phyloP scores from a whole-genome alignment of 106 monocot genomes.

The Triglochin maritima region DNA sequence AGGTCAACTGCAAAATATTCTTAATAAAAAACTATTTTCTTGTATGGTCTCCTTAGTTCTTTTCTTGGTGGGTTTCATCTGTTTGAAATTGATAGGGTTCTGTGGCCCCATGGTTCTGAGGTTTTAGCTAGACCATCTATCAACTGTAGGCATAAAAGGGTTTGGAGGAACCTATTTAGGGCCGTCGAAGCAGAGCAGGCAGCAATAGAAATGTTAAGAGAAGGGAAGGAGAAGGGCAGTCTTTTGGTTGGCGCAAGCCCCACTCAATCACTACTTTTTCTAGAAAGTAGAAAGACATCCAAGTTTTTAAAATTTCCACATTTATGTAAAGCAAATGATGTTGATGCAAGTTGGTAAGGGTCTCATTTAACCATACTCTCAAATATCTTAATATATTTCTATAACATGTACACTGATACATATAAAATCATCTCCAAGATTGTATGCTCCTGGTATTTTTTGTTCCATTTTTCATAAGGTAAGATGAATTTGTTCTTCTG shows the following conservation, averaged over 20 bases:
- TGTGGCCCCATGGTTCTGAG: slow-evolving; percentile 56
- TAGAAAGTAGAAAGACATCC: slow-evolving; percentile 15
- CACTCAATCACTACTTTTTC: slow-evolving; percentile 30
- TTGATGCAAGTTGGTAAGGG: slow-evolving; percentile 46
- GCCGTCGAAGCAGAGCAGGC: slow-evolving; percentile 43
- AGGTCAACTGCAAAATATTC: too few relatives aligned
- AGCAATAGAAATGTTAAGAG: slow-evolving; percentile 43
- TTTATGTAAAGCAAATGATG: slow-evolving; percentile 30
- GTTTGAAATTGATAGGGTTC: slow-evolving; percentile 55
- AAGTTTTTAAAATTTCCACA: slow-evolving; percentile 13
- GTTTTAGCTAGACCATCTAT: slow-evolving; percentile 64
- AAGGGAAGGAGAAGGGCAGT: slow-evolving; percentile 32
- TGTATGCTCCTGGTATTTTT: too few relatives aligned
- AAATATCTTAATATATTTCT: too few relatives aligned
- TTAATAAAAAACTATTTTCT: not conserved
- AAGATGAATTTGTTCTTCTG: too few relatives aligned
- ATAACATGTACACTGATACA: too few relatives aligned
- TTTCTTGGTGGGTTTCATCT: slow-evolving; percentile 38
- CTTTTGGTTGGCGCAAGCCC: slow-evolving; percentile 64
- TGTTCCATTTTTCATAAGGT: too few relatives aligned
- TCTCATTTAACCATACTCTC: not conserved
- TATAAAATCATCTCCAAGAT: too few relatives aligned
- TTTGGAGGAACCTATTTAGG: slow-evolving; percentile 26
- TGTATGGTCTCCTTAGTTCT: slow-evolving; percentile 7
- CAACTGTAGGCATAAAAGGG: slow-evolving; percentile 37